Percentiles rank a stretch among this genome's conserved stretches.
These are phyloP conservation scores for Tylopilus subfusipes DNA, from an alignment of 768 basidiomycete genomes.

Conservation along the genomic window DNA sequence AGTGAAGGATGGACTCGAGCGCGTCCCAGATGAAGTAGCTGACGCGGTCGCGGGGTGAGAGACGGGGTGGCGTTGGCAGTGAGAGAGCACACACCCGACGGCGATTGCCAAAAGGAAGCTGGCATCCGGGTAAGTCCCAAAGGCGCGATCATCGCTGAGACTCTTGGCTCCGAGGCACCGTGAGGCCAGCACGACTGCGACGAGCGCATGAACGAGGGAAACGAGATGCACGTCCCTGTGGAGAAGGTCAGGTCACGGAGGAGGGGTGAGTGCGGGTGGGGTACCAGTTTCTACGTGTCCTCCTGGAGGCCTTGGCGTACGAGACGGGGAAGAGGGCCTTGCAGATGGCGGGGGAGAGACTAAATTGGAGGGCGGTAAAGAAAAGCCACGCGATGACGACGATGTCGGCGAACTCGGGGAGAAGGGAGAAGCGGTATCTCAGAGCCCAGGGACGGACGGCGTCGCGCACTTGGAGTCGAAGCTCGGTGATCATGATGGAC, in stretches of 20 bases:
- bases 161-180: conserved; percentile 47
- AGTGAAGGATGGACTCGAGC: conserved; percentile 65
- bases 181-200: conserved; percentile 63
- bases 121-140: conserved; percentile 64
- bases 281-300: conserved; percentile 60
- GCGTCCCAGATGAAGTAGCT: conserved; percentile 87
- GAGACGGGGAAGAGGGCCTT: conserved; percentile 43
- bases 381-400: conserved; percentile 51
- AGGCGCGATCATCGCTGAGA: conserved; percentile 60
- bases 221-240: conserved; percentile 66
- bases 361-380: conserved; percentile 57
- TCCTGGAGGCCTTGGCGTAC: conserved; percentile 45
- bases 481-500: conserved; percentile 27
- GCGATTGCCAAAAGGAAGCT: conserved; percentile 66
- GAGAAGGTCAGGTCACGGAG: background rate
- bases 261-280: background rate
- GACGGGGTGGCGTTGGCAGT: background rate
- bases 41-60: background rate
- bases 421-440: conserved; percentile 48
- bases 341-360: conserved; percentile 54
- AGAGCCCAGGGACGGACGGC: conserved; percentile 27
- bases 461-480: conserved; percentile 29
- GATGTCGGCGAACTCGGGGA: conserved; percentile 53
- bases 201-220: conserved; percentile 68
- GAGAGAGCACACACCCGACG: conserved; percentile 50